These are phyloP conservation scores for Piper longum DNA, from an alignment of 164 flowering plant genomes.

Conservation along the genomic window DNA sequence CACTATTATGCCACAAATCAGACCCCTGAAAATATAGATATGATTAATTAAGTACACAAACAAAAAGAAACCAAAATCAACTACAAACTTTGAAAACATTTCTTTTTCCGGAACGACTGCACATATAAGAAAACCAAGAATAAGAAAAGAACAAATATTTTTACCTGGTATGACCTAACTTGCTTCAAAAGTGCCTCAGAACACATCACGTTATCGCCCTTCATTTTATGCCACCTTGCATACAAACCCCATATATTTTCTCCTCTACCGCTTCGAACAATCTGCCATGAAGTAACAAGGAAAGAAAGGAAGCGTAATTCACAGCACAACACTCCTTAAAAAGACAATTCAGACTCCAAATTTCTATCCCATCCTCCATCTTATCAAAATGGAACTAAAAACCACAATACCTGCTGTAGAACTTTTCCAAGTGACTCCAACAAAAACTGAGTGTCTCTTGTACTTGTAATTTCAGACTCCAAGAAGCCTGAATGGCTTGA, in stretches of 20 bases:
- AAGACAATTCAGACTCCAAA: too few species aligned
- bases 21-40: slow-evolving; percentile 39
- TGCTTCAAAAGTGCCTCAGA: slow-evolving; percentile 89
- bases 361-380: too few species aligned
- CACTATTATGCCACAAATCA: slow-evolving; percentile 56
- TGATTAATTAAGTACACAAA: too few species aligned
- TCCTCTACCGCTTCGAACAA: slow-evolving; percentile 43
- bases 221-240: slow-evolving; percentile 88
- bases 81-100: too few species aligned
- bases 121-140: background rate
- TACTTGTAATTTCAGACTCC: slow-evolving; percentile 6
- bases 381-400: background rate
- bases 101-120: background rate
- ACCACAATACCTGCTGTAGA: slow-evolving; percentile 38
- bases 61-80: too few species aligned
- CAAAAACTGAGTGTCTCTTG: slow-evolving; percentile 42
- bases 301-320: background rate
- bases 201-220: slow-evolving; percentile 76
- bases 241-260: slow-evolving; percentile 79
- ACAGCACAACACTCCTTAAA: too few species aligned
- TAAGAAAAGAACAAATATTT: background rate
- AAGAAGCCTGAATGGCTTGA: too few species aligned
- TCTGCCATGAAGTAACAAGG: slow-evolving; percentile 17
- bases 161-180: slow-evolving; percentile 84
- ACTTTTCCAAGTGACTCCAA: slow-evolving; percentile 56